These are phyloP conservation scores for Amylostereum chailletii DNA, from an alignment of 1,284 basidiomycete genomes.

Conservation along the genomic window DNA sequence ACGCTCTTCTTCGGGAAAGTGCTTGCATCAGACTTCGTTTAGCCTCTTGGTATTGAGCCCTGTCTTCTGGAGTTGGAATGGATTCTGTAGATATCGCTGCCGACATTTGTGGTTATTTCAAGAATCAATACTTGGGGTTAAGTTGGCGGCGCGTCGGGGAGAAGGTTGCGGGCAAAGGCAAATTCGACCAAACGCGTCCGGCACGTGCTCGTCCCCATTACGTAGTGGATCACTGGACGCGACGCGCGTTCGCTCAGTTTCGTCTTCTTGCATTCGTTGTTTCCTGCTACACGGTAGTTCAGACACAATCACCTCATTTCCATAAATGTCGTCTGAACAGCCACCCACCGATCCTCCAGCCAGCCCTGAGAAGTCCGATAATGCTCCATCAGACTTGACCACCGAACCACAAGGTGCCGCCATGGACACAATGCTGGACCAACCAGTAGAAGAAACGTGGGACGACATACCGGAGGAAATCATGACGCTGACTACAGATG, in stretches of 20 bases:
- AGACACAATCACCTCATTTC: constrained; percentile 1
- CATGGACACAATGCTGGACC: constrained; percentile 71
- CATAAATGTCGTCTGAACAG: constrained; percentile 55
- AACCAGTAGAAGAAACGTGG: constrained; percentile 68
- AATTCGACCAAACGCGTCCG: constrained; percentile 7
- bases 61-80: constrained; percentile 46
- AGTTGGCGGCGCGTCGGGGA: no score
- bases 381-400: constrained; percentile 25
- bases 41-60: constrained; percentile 55
- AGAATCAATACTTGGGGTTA: no score
- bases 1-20: constrained; percentile 56
- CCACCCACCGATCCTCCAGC: constrained; percentile 45
- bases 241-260: constrained; percentile 12
- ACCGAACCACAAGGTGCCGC: constrained; percentile 30
- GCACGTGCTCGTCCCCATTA: no score
- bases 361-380: constrained; percentile 25
- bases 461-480: constrained; percentile 81
- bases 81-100: no score
- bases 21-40: constrained; percentile 66
- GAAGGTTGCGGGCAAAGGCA: no score
- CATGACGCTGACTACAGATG: constrained; percentile 64
- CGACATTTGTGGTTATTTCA: no score
- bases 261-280: not conserved
- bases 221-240: not conserved
- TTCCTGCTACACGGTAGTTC: constrained; percentile 7